Percentiles rank a stretch among this genome's conserved stretches.
Conservation (phyloP, 2,329 filamentous ascomycete species). For the Colletotrichum endophyticum region DNA sequence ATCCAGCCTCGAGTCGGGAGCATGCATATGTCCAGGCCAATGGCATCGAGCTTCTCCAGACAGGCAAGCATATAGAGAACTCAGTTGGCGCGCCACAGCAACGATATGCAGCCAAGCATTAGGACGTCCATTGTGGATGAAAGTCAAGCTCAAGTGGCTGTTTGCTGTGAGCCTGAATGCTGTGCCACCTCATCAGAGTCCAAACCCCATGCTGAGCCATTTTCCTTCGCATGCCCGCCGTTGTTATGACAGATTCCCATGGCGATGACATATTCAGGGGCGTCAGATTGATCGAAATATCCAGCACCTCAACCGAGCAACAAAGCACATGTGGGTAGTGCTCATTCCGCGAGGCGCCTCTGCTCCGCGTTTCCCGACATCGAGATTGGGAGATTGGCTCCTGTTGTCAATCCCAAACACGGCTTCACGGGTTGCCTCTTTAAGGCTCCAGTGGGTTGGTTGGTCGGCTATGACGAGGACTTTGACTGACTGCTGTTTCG, state of each 20-base stretch:
- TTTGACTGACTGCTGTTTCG: background rate
- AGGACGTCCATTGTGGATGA: background rate
- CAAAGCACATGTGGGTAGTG: conserved; percentile 6
- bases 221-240: background rate
- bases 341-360: conserved; percentile 8
- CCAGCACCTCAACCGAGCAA: conserved; percentile 14
- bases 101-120: background rate
- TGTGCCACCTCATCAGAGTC: background rate
- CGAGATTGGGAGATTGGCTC: conserved; percentile 13
- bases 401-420: conserved; percentile 8
- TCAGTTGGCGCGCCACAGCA: background rate
- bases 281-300: background rate
- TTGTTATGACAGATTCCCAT: background rate
- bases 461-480: background rate
- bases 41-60: background rate
- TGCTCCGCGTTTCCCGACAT: conserved; percentile 3
- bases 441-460: background rate
- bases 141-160: background rate
- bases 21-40: background rate
- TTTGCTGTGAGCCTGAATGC: background rate
- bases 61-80: background rate
- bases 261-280: conserved; percentile 10
- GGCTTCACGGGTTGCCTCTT: background rate
- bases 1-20: background rate
- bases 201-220: background rate